These are phyloP conservation scores for Cladophialophora yegresii DNA, from an alignment of 2,329 filamentous ascomycete species.

Conservation along the genomic window DNA sequence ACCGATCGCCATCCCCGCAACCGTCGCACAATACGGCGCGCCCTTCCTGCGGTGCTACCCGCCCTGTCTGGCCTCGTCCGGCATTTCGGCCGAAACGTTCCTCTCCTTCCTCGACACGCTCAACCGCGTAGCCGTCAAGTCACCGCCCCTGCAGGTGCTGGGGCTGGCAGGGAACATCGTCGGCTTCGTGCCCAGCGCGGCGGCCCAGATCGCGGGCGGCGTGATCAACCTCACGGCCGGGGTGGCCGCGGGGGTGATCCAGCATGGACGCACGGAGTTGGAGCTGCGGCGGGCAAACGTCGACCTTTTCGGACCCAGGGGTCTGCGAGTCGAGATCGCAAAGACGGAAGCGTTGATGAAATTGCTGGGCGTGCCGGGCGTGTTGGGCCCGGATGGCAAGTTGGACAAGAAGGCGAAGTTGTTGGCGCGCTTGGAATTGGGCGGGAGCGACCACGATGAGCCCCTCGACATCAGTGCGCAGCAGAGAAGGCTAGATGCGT, in stretches of 20 bases:
- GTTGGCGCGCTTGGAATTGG: constrained; percentile 12
- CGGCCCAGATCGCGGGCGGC: constrained; percentile 36
- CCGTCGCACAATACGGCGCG: constrained; percentile 2
- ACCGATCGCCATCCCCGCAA: constrained; percentile 22
- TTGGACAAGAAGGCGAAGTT: constrained; percentile 34
- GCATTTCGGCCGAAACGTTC: constrained; percentile 50
- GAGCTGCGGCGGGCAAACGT: constrained; percentile 36
- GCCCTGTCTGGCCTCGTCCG: constrained; percentile 42
- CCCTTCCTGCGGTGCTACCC: constrained; percentile 24
- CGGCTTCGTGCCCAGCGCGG: constrained; percentile 35
- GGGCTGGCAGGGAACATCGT: constrained; percentile 38
- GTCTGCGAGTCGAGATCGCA: constrained; percentile 38
- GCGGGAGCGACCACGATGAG: not conserved
- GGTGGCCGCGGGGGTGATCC: constrained; percentile 33
- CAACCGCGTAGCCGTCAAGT: constrained; percentile 37
- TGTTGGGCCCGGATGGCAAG: constrained; percentile 37
- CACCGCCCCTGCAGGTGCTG: constrained; percentile 38
- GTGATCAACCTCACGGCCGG: constrained; percentile 37
- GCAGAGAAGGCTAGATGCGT: constrained; percentile 31
- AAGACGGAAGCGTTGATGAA: constrained; percentile 38
- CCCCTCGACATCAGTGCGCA: constrained; percentile 13
- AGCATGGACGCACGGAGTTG: constrained; percentile 37
- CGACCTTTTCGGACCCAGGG: constrained; percentile 37
- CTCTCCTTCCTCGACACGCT: constrained; percentile 38
- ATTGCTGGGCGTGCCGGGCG: constrained; percentile 36